These are phyloP conservation scores for Myxozyma neotropica DNA, from an alignment of 805 yeast species.

Conservation along the genomic window DNA sequence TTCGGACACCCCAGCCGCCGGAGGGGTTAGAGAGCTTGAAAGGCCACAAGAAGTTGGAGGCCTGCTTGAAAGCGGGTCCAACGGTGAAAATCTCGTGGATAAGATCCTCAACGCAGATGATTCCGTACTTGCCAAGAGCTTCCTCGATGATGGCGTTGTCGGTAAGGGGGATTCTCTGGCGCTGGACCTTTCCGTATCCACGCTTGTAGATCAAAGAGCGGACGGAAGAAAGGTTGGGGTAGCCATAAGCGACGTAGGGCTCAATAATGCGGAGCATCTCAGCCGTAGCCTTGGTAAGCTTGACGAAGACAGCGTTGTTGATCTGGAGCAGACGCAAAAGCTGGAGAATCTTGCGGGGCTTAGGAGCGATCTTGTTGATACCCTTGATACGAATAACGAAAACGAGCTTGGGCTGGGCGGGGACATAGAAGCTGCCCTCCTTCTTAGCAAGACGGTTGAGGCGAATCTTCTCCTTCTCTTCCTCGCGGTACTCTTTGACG, in stretches of 20 bases:
- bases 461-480: constrained; percentile 72
- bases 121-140: constrained; percentile 71
- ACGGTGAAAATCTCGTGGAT: constrained; percentile 81
- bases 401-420: constrained; percentile 69
- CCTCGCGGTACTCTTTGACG: constrained; percentile 85
- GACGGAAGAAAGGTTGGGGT: constrained; percentile 73
- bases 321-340: constrained; percentile 76
- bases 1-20: constrained; percentile 79
- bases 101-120: constrained; percentile 72
- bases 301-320: constrained; percentile 78
- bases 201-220: constrained; percentile 79
- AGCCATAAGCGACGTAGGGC: constrained; percentile 82
- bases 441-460: constrained; percentile 95
- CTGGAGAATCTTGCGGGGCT: constrained; percentile 81
- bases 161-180: constrained; percentile 71
- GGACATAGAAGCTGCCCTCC: constrained; percentile 87
- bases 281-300: constrained; percentile 76
- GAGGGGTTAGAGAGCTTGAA: constrained; percentile 79
- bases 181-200: constrained; percentile 80
- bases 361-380: constrained; percentile 77
- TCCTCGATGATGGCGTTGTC: constrained; percentile 75
- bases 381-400: constrained; percentile 78
- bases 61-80: constrained; percentile 85
- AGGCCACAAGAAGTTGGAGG: constrained; percentile 83
- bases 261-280: constrained; percentile 77